These are phyloP conservation scores for Volvox carteri DNA, from an alignment of 163 green algal genomes.

Conservation along the genomic window DNA sequence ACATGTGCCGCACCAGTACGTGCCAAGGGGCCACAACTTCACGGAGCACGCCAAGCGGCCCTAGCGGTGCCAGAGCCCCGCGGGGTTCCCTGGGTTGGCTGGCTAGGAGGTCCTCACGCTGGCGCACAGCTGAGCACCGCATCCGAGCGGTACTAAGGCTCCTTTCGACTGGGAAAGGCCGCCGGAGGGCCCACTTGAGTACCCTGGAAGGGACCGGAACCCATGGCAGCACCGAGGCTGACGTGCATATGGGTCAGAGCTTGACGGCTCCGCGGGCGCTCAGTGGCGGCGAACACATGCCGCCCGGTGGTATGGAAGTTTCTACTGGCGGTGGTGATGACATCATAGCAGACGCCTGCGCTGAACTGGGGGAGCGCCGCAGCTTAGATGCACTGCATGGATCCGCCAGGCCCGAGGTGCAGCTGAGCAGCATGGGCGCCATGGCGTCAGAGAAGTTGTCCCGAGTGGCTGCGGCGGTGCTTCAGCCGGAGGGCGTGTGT, in stretches of 20 bases:
- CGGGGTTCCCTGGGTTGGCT: neutral
- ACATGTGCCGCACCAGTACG: neutral
- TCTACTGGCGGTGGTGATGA: neutral
- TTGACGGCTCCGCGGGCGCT: neutral
- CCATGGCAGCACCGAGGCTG: neutral
- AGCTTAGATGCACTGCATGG: neutral
- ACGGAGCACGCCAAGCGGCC: neutral
- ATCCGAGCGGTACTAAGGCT: constrained; percentile 48
- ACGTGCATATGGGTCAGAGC: neutral
- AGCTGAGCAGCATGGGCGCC: neutral
- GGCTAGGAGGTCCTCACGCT: neutral
- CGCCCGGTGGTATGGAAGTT: neutral
- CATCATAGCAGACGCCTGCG: neutral
- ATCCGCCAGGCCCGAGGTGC: neutral
- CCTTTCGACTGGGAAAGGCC: neutral
- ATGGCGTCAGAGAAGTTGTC: constrained; percentile 27
- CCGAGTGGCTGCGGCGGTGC: constrained; percentile 17
- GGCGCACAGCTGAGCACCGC: constrained; percentile 28
- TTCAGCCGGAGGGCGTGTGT: neutral
- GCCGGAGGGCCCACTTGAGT: neutral
- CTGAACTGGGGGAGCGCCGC: neutral
- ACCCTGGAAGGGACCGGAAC: neutral
- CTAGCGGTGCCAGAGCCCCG: neutral
- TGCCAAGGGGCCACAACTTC: neutral
- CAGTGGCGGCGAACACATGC: neutral